phyloP scores from a whole-genome alignment of 2,329 filamentous ascomycete species.

The Colletotrichum agaves region DNA sequence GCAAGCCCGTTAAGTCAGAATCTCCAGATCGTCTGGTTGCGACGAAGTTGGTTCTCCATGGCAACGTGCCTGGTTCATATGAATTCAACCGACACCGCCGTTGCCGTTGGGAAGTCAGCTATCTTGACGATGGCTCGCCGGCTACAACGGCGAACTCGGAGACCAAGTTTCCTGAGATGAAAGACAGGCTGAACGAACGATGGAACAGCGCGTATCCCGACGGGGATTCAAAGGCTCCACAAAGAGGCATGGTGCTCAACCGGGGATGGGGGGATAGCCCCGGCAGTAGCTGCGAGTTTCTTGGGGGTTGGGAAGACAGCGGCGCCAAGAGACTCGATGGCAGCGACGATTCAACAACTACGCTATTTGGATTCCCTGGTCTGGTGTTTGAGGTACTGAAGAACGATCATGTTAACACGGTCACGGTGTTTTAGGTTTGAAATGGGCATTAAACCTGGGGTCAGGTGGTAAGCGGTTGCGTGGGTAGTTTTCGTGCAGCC shows the following conservation, averaged over 20 bases:
- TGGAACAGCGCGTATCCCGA: constrained; percentile 76
- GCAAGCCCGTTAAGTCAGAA: constrained; percentile 51
- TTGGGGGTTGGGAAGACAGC: constrained; percentile 88
- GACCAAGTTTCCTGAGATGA: constrained; percentile 79
- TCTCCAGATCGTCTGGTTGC: constrained; percentile 78
- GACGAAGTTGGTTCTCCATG: constrained; percentile 92
- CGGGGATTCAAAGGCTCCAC: constrained; percentile 60
- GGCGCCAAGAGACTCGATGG: constrained; percentile 64
- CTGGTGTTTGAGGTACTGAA: constrained; percentile 95
- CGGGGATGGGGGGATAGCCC: constrained; percentile 92
- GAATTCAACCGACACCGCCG: constrained; percentile 95
- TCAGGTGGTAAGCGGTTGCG: constrained; percentile 17
- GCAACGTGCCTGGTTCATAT: constrained; percentile 94
- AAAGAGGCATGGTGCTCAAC: constrained; percentile 87
- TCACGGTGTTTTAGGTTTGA: constrained; percentile 81
- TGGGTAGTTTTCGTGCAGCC: constrained; percentile 2
- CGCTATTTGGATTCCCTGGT: constrained; percentile 92
- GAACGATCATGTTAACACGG: constrained; percentile 87
- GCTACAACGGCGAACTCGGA: constrained; percentile 74
- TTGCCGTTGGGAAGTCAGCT: constrained; percentile 83
- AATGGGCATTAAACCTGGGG: constrained; percentile 24
- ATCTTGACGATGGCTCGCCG: constrained; percentile 59
- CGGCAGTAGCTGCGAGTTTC: constrained; percentile 86
- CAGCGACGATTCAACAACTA: constrained; percentile 74
- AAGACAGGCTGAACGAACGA: constrained; percentile 71